Evolutionary conservation across 2,329 filamentous ascomycete genomes (phyloP).

Genomic region (Colletotrichum sp.): DNA sequence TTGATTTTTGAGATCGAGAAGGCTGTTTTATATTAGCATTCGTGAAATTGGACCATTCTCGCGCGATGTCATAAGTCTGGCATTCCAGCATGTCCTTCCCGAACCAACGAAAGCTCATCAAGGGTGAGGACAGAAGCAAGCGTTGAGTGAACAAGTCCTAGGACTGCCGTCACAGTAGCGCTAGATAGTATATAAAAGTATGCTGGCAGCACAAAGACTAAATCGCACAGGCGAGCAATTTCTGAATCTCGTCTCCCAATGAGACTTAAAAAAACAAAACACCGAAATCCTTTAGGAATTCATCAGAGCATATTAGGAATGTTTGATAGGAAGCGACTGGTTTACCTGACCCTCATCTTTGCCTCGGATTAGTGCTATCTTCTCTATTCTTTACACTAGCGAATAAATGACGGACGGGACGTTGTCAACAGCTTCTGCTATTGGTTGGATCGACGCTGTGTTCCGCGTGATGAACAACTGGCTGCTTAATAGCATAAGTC

Average conservation of each 20-base stretch:
- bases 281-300: not conserved
- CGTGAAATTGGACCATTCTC: fast-evolving
- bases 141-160: not conserved
- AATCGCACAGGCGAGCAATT: too few relatives aligned
- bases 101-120: not conserved
- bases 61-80: not conserved
- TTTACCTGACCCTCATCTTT: too few relatives aligned
- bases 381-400: not conserved
- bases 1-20: not conserved
- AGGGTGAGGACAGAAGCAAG: not conserved
- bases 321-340: too few relatives aligned
- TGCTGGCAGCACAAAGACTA: not conserved
- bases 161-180: not conserved
- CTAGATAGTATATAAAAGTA: not conserved
- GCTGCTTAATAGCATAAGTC: not conserved
- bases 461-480: fast-evolving
- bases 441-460: not conserved
- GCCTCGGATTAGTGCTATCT: fast-evolving
- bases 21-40: not conserved
- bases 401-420: not conserved
- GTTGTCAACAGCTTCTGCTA: too few relatives aligned
- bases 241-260: too few relatives aligned
- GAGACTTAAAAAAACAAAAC: too few relatives aligned
- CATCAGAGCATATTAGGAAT: too few relatives aligned
- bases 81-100: fast-evolving